Evolutionary conservation across 176 grass and related monocot species (phyloP), one percentile per base, ranked within the genome.

Genomic region (Musa schizocarpa): DNA sequence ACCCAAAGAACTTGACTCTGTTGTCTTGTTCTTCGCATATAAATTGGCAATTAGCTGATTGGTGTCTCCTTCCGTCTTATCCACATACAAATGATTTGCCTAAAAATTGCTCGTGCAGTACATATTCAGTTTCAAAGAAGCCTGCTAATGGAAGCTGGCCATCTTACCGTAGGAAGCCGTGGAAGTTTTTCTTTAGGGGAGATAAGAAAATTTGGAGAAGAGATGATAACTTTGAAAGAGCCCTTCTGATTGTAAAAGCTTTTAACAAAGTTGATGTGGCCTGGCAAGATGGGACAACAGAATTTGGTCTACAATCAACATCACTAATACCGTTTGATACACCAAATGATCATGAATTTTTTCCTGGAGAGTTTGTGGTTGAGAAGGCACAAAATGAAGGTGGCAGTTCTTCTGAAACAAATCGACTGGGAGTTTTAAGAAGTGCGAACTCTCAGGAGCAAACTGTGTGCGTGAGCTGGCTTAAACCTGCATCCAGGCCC

Each of bases 31-130:
- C 91, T 80, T 80, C 88, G 49, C 70, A 92, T 86, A 69, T 84
- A 63, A 86, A 87, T 51, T 99, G 95, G 95, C 95, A 91, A 79
- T 79, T 99, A 81, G 88, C 86, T 87, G 95, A 99, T 24, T 94
- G 90, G 90, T 99, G 95, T 73, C 77, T 89, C 74, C 79, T 78
- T 75, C 54, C 83, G 20, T 64, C 21, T 27, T 70, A 57, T 34
- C 77, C 9, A 72, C 65, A 76, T 56, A 14, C 71, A 48, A 79
- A 66, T 50, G 77, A 53, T 13, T 56, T 79, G 23, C 19, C 65
- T 48, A 66, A 70, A 58, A 70, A 66, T 53, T 65, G 61, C 29
- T 79, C 77, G 8, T 79, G 77, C 53, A 79, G 77, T 58, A 70
- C 77, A 9, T 78, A 58, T 24, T 77, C 77, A 21, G 63, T 84